Evolutionary conservation across 805 yeast genomes (phyloP), one percentile per base, ranked within the genome.

Genomic region (Barnettozyma populi): DNA sequence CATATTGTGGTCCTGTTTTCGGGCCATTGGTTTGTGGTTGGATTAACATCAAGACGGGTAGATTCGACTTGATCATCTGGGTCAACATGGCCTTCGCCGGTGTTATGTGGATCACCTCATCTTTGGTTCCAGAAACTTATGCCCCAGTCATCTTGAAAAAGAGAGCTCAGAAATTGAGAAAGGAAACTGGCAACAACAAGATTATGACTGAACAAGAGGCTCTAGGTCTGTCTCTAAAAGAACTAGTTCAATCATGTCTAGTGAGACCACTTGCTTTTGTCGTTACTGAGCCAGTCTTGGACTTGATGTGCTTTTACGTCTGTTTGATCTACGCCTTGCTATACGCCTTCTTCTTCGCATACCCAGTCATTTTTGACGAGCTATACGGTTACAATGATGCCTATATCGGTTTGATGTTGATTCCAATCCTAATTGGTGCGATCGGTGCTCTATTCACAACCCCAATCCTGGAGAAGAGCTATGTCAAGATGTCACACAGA

Each of bases 131-230:
- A n/a, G 97, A 90, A 69, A 90, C 97, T 18, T 86, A 83, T 65
- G 86, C 94, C 4, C 96, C 96, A 8, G 88, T 82, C 8, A 81
- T 89, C 46, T 69, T 86, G 51, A 82, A 80, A 59, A 74, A 62
- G 44, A 78, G 83, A 63, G 95, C 96, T 20, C 67, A 66, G 49
- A 74, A 67, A 58, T 60, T 86, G 52, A 79, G 95, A 74, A 78
- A 80, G 62, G 86, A 85, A 65, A 84, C 95, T 11, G 95, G 95
- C 43, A 84, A 89, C 62, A 73, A 74, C 51, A 83, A 84, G 63
- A 87, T 90, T 55, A 88, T 89, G 88, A 87, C 97, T 20, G 95
- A 87, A 67, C 95, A 87, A 64, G 97, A 90, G 67, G 94, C 92
- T 27, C 80, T 79, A 62, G 88, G 88, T 43, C 64, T 89, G 64